Conservation (phyloP, 345 rosid genomes). For the Arabidopsis arenosa region DNA sequence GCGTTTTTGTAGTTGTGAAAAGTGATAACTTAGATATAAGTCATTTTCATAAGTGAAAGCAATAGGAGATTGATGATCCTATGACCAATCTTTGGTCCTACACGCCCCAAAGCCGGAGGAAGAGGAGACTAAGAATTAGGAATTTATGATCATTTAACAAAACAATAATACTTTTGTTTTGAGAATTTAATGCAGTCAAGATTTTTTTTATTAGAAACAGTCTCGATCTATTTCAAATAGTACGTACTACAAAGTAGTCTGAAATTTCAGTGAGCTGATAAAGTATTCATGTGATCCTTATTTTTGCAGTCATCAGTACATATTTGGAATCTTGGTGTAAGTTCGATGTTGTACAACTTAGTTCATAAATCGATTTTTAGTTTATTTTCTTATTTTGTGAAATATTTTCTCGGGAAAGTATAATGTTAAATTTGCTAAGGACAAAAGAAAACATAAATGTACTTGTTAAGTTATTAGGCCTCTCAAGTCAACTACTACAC, state of each 20-base stretch:
- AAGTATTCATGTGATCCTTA: constrained; percentile 1
- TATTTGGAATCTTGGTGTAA: neutral
- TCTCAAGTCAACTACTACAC: neutral
- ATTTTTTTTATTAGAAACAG: neutral
- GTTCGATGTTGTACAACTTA: neutral
- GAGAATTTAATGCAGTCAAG: neutral
- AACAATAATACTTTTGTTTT: neutral
- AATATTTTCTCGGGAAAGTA: neutral
- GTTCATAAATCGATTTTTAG: neutral
- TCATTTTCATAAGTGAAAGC: constrained; percentile 12
- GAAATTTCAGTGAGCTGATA: constrained; percentile 2
- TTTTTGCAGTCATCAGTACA: neutral
- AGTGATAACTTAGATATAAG: neutral
- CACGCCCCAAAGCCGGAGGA: constrained; percentile 19
- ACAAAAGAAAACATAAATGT: neutral
- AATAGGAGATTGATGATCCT: constrained; percentile 4
- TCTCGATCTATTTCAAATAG: neutral
- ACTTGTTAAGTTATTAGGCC: neutral
- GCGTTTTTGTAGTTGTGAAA: neutral
- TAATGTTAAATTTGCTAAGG: neutral
- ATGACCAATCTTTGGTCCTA: neutral
- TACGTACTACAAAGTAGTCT: neutral
- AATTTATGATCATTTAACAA: neutral
- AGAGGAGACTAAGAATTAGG: neutral
- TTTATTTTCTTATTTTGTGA: neutral